Evolutionary conservation across 345 rosid genomes (phyloP), one percentile per base, ranked within the genome.

Genomic region (Eucalyptus dawsonii): DNA sequence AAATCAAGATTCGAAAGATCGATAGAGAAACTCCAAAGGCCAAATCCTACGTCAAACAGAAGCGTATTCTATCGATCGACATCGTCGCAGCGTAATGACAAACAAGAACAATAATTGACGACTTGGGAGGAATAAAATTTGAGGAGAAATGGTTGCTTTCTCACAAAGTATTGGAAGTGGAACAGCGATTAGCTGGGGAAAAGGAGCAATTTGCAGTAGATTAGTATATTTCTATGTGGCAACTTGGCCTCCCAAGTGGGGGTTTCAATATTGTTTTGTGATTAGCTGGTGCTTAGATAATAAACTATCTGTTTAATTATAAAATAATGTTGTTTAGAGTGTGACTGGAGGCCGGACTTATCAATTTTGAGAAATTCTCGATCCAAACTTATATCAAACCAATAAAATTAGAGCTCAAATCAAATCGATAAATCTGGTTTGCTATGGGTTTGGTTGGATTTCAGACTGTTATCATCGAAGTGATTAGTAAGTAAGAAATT

Each of bases 401-500:
- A 15, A 15, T 16, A 67, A 67, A 67, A 67, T 67, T 15, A 8
- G 40, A 72, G 24, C 81, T 72, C 44, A 72, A 69, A 34, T 69
- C 42, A 17, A 16, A 17, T 40, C 7, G 21, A 9, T 34, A 72
- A 72, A 19, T 72, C 3, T 14, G 2, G 12, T 27, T 60, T 60
- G 44, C 22, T 10, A 34, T 19, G 11, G 8, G 81, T 37, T 72
- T 34, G 44, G 44, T 34, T 9, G 3, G 5, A 42, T 72, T 72
- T 37, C 2, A 0, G 11, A 34, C 7, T 1, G 7, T 17, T 34
- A 34, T 11, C 24, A 37, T 37, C 11, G 0, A 69, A 69, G 4
- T 2, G 7, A 72, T 72, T 72, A 1, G 81, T 19, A 72, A 1
- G 13, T 16, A 72, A 1, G 44, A 69, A 69, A 69, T 69, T 69